These are phyloP conservation scores for Urtica urens DNA, from an alignment of 306 rosid species.

Conservation along the genomic window DNA sequence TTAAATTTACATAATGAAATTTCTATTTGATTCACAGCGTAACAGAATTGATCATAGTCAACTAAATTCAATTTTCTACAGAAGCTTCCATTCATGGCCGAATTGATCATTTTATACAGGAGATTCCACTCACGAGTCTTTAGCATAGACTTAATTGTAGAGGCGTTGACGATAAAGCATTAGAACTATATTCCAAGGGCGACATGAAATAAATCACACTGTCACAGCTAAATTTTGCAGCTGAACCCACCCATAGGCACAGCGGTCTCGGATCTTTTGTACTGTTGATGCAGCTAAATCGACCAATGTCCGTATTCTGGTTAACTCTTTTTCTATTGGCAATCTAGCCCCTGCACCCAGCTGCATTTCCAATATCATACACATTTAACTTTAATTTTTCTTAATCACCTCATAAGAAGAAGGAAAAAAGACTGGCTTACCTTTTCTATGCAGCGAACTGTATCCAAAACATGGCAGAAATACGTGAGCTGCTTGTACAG, in stretches of 20 bases:
- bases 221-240: conserved; percentile 48
- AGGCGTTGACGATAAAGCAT: no score
- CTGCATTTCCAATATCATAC: conserved; percentile 27
- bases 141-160: no score
- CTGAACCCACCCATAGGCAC: conserved; percentile 80
- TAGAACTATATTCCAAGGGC: no score
- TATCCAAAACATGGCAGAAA: conserved; percentile 66
- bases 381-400: no score
- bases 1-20: no score
- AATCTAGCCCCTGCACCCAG: conserved; percentile 44
- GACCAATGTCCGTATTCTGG: conserved; percentile 44
- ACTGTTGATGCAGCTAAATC: conserved; percentile 50
- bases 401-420: neutral
- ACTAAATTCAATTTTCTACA: no score
- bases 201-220: no score
- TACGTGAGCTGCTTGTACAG: conserved; percentile 75
- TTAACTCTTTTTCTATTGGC: conserved; percentile 52
- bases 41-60: no score
- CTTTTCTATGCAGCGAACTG: conserved; percentile 61
- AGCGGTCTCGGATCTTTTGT: conserved; percentile 59
- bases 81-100: no score
- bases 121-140: no score
- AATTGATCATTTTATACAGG: no score
- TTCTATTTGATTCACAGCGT: no score
- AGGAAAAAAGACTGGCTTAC: conserved; percentile 20